Base-by-base conservation (phyloP, 257 asterid species). In the Solanum tacnaense region DNA sequence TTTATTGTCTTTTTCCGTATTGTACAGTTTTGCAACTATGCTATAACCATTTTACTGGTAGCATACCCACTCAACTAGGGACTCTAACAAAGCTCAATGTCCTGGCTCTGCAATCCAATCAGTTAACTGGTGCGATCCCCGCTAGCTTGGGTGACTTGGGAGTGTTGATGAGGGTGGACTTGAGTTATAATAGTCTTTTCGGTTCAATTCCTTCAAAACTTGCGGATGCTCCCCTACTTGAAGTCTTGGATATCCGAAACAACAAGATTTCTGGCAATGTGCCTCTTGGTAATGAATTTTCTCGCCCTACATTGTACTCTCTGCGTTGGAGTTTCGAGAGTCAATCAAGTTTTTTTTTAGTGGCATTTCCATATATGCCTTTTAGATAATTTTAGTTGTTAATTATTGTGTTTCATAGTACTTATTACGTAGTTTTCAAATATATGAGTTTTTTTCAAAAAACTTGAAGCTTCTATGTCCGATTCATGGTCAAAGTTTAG, bases 191-290 rank as follows among this genome's bases (percentile, higher is more conserved):
- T 90, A 87, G 68, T 49, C 94, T 96, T 36, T 96, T 95, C 34
- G 98, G 99, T 65, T 94, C 99, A 3, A 96, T 96, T 87, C 99
- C 99, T 1, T 82, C 93, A 9, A 96, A 91, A 89, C 88, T 96
- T 82, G 98, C 99, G 2, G 98, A 96, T 88, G 97, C 98, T 60
- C 94, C 97, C 5, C 52, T 92, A 90, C 98, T 96, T 13, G 91
- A 92, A 93, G 93, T 93, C 86, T 90, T 96, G 31, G 95, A 96
- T 89, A 93, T 96, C 62, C 93, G 94, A 85, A 95, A 93, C 88
- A 95, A 96, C 92, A 88, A 92, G 29, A 95, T 96, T 31, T 96
- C 98, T 6, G 99, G 99, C 93, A 95, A 90, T 92, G 98, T 96
- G n/a, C 98, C 98, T 87, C 93, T 93, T 74, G 99, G 99, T 96